Evolutionary conservation across 2,329 filamentous ascomycete species (phyloP).

Genomic region (Penicillium sp.): DNA sequence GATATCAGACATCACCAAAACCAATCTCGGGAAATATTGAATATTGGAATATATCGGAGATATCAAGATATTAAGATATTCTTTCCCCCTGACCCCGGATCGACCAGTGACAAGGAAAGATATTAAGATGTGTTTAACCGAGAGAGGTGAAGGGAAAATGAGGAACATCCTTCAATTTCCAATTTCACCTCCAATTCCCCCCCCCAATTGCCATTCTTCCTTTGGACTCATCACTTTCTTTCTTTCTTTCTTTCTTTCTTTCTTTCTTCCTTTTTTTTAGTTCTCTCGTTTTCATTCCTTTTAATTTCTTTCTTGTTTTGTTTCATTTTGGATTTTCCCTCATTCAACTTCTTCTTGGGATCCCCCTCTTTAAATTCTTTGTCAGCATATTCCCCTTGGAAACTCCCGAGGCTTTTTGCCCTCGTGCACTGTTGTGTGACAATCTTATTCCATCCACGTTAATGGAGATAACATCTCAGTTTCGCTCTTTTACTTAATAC

Average conservation of each 20-base stretch:
- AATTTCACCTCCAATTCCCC: not conserved
- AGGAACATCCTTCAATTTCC: not conserved
- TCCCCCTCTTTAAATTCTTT: slow-evolving; percentile 4
- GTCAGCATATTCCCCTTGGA: slow-evolving; percentile 6
- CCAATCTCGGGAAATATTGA: not conserved
- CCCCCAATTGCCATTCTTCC: not conserved
- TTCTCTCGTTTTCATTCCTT: slow-evolving; percentile 1
- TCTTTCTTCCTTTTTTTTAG: too few species aligned
- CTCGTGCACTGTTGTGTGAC: slow-evolving; percentile 16
- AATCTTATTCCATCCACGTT: slow-evolving; percentile 12
- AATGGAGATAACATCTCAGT: slow-evolving; percentile 17
- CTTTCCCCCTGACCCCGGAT: slow-evolving; percentile 22
- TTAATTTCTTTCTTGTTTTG: not conserved
- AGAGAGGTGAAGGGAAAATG: not conserved
- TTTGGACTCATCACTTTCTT: slow-evolving; percentile 1
- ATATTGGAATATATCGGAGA: not conserved
- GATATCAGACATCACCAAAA: not conserved
- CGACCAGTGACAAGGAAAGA: too few species aligned
- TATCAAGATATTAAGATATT: not conserved
- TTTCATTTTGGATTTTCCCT: not conserved
- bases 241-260: too few species aligned
- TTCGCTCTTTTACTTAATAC: slow-evolving; percentile 10
- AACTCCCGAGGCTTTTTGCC: not conserved
- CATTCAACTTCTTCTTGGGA: not conserved
- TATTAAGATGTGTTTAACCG: slow-evolving; percentile 16